Base-by-base conservation (phyloP, 2,329 filamentous ascomycete species). In the Sphaerostilbella broomeana region DNA sequence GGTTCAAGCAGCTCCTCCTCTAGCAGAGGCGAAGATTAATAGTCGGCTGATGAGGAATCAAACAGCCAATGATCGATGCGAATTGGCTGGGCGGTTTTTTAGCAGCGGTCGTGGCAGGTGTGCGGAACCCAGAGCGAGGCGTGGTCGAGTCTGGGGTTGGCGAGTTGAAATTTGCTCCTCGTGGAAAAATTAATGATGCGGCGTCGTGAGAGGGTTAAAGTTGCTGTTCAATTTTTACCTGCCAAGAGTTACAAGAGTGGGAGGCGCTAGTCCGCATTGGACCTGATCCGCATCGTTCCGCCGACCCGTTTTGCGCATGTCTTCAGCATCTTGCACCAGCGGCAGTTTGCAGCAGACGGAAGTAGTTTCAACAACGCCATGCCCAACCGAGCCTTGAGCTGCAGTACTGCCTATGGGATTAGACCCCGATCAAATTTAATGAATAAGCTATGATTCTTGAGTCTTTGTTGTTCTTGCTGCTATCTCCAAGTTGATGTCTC, bases 141-240 rank as follows among this genome's bases (percentile, higher is more conserved):
- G 55, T 56, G 59, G 61, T 55, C 55, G 59, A 57, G 60, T 62
- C 62, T 63, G 61, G 60, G 54, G 60, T 60, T 64, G 58, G 53
- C 59, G 57, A 62, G 59, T 51, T 56, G 61, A 64, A 65, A 63
- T 60, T 66, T 66, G 58, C 62, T 64, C 60, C 57, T 52, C 57
- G 57, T 56, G 55, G 55, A 50, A 53, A 57, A 60, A 62, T 62
- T n/a, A 58, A 56, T 52, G 57, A 56, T 56, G 52, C 52, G 52
- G 49, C 52, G 52, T 52, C 53, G 54, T 62, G 60, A 63, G 60
- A 64, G 63, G 61, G 38, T 32, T 40, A 32, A n/a, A n/a, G 62
- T 59, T 65, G 58, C 59, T 58, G 60, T 46, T 43, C 49, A 65
- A 65, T 67, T 67, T 66, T 66, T 60, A 52, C 56, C 52, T 53